Percentiles rank a stretch among this genome's conserved stretches.
Evolutionary conservation across 768 basidiomycete genomes (phyloP).

Genomic region (Boletus rubroflammeus): DNA sequence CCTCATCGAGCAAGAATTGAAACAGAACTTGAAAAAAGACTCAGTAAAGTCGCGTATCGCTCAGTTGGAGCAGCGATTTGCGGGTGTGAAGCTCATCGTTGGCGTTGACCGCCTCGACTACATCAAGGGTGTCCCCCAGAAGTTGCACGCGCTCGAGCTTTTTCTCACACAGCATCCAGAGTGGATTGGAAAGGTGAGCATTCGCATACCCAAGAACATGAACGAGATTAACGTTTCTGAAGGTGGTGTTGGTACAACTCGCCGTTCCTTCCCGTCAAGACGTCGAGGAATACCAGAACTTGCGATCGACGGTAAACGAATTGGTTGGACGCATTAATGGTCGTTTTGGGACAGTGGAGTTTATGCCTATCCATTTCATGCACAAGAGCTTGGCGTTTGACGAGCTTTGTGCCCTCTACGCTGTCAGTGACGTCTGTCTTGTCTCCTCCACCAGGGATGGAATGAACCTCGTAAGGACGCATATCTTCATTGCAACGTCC

Average conservation of each 20-base stretch:
- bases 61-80: constrained; percentile 84
- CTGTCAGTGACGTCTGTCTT: constrained; percentile 92
- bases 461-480: constrained; percentile 85
- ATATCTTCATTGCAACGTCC: constrained; percentile 3
- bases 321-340: constrained; percentile 98
- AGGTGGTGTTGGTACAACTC: constrained; percentile 95
- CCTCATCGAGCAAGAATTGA: background rate
- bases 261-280: constrained; percentile 97
- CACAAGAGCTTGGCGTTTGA: constrained; percentile 92
- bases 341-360: constrained; percentile 97
- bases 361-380: constrained; percentile 99
- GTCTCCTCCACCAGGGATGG: constrained; percentile 95
- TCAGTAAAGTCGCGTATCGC: constrained; percentile 78
- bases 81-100: constrained; percentile 94
- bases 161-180: constrained; percentile 98
- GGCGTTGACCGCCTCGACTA: constrained; percentile 98
- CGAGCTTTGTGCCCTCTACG: constrained; percentile 96
- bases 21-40: constrained; percentile 75
- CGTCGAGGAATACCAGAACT: constrained; percentile 98
- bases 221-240: constrained; percentile 1
- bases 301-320: constrained; percentile 94
- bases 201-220: background rate
- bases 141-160: constrained; percentile 92
- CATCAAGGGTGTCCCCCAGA: constrained; percentile 99
- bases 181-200: constrained; percentile 90